A percentile compares a stretch with the other conserved stretches of the same genome.
Evolutionary conservation across 208 protist species (phyloP).

Genomic region (Trypanosoma brucei): DNA sequence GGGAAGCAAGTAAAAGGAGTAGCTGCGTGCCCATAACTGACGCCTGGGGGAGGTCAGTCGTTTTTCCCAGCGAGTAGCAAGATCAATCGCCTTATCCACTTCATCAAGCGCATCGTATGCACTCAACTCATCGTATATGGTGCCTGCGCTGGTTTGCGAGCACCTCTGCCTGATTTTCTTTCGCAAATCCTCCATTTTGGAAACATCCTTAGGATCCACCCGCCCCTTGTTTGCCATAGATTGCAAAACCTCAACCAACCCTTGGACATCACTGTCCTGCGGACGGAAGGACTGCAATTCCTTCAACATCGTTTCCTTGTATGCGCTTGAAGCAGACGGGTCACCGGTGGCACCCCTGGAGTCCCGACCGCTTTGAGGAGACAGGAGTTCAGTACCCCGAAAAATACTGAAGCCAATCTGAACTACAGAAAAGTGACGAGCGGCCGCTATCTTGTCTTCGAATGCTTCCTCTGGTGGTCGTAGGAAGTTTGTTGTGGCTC

Average conservation of each 20-base stretch:
- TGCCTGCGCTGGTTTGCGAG: not conserved
- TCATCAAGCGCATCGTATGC: conserved; percentile 3
- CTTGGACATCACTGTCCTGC: too few species aligned
- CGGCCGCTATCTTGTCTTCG: conserved; percentile 26
- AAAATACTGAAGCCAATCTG: conserved; percentile 71
- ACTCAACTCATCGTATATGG: conserved; percentile 4
- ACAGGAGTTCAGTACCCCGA: not conserved
- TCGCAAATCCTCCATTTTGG: too few species aligned
- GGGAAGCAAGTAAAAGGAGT: conserved; percentile 56
- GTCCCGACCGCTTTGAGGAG: not conserved
- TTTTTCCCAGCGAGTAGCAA: conserved; percentile 6
- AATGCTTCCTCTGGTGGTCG: conserved; percentile 30
- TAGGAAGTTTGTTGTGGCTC: conserved; percentile 19
- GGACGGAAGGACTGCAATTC: too few species aligned
- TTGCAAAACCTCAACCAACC: too few species aligned
- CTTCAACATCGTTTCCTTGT: too few species aligned
- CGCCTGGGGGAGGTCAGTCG: not conserved
- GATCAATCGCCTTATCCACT: conserved; percentile 3
- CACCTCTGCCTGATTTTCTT: not conserved
- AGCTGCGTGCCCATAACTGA: conserved; percentile 35
- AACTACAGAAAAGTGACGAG: conserved; percentile 34
- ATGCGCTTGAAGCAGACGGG: too few species aligned
- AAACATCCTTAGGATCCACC: too few species aligned
- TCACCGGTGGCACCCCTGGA: too few species aligned
- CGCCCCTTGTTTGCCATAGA: too few species aligned